Percentiles rank a stretch among this genome's conserved stretches.
Evolutionary conservation across 371 early-diverging fungal species (phyloP).

Genomic region (Syncephalis plumigaleata): DNA sequence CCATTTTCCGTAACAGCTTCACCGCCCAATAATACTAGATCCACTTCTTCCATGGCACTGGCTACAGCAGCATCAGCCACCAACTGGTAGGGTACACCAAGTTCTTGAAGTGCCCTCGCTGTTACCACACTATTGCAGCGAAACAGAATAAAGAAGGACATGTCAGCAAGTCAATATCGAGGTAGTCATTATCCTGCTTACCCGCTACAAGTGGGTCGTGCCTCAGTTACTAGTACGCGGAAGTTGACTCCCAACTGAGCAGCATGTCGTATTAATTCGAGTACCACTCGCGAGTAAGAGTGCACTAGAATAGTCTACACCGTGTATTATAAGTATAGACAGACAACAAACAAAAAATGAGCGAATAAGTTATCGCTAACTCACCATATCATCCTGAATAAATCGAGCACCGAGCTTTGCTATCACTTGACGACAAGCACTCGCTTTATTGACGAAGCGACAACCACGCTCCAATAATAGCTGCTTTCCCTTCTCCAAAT

Average conservation of each 20-base stretch:
- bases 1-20: slow-evolving; percentile 97
- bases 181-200: no score
- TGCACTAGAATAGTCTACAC: slow-evolving; percentile 68
- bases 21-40: slow-evolving; percentile 90
- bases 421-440: slow-evolving; percentile 48
- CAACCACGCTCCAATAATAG: slow-evolving; percentile 52
- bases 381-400: slow-evolving; percentile 65
- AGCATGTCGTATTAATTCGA: slow-evolving; percentile 60
- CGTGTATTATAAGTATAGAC: not conserved
- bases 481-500: slow-evolving; percentile 64
- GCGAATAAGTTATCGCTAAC: not conserved
- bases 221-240: slow-evolving; percentile 74
- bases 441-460: slow-evolving; percentile 54
- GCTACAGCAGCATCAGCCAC: slow-evolving; percentile 88
- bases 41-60: slow-evolving; percentile 83
- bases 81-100: slow-evolving; percentile 72
- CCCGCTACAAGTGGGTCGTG: slow-evolving; percentile 66
- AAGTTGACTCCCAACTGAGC: slow-evolving; percentile 64
- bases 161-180: not conserved
- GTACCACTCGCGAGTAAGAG: slow-evolving; percentile 88
- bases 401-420: slow-evolving; percentile 74
- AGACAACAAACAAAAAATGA: not conserved
- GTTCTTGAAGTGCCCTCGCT: slow-evolving; percentile 45
- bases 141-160: slow-evolving; percentile 1
- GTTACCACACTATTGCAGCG: slow-evolving; percentile 38